Conservation (phyloP, 1,139 yeast genomes). For the Yamadazyma siamensis region DNA sequence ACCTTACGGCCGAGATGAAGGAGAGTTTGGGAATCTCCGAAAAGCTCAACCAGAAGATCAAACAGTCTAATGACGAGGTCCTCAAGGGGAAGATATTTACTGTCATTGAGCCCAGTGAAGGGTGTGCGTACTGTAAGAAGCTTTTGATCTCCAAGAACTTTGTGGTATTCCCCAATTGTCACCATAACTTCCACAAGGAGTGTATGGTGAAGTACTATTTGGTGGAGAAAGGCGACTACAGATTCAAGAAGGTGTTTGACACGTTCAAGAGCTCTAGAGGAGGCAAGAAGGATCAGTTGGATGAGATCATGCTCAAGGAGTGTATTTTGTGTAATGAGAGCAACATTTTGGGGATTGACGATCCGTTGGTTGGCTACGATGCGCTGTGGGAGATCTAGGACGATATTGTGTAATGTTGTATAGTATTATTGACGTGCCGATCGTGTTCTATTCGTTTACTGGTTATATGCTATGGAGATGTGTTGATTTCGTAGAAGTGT, state of each 20-base stretch:
- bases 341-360: constrained; percentile 69
- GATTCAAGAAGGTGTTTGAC: constrained; percentile 59
- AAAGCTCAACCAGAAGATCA: constrained; percentile 58
- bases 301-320: constrained; percentile 56
- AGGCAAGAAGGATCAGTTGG: constrained; percentile 43
- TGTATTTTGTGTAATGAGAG: constrained; percentile 82
- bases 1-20: constrained; percentile 72
- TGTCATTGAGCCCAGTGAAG: constrained; percentile 77
- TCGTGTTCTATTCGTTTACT: no score
- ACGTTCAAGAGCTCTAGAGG: constrained; percentile 46
- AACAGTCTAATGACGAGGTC: constrained; percentile 44
- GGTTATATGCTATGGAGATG: no score
- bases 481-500: no score
- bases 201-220: constrained; percentile 66
- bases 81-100: constrained; percentile 31
- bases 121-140: constrained; percentile 69
- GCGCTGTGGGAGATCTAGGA: no score
- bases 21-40: constrained; percentile 65
- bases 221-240: constrained; percentile 61
- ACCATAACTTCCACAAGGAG: constrained; percentile 86
- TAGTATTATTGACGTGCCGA: no score
- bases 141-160: constrained; percentile 73
- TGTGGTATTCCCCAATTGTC: constrained; percentile 78
- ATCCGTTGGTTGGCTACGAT: constrained; percentile 34
- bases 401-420: neutral